phyloP scores from a whole-genome alignment of 1,139 yeast genomes.

The Barnettozyma hawaiiensis region DNA sequence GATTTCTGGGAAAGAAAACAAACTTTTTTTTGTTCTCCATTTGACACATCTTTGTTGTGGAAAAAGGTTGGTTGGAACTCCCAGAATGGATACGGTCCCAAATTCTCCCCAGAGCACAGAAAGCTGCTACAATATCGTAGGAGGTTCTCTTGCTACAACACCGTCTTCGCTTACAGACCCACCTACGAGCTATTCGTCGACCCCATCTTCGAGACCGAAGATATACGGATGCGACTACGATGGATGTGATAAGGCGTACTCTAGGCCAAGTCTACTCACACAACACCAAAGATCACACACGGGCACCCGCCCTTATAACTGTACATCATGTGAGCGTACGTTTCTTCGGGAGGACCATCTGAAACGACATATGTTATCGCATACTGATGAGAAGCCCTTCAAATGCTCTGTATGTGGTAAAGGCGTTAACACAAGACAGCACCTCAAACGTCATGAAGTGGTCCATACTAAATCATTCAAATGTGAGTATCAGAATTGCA shows the following conservation, averaged over 20 bases:
- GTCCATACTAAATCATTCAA: constrained; percentile 69
- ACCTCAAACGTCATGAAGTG: constrained; percentile 70
- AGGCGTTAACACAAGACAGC: constrained; percentile 80
- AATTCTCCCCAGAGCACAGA: neutral
- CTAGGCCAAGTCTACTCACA: constrained; percentile 75
- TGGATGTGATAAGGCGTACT: constrained; percentile 70
- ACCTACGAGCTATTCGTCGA: constrained; percentile 27
- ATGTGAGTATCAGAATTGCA: constrained; percentile 60
- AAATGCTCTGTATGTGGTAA: constrained; percentile 74
- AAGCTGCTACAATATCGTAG: neutral
- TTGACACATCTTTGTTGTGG: neutral
- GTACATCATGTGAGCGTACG: constrained; percentile 56
- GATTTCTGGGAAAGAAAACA: neutral
- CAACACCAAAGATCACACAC: constrained; percentile 80
- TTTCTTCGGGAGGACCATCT: constrained; percentile 78
- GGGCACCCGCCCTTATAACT: constrained; percentile 70
- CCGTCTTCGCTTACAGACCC: constrained; percentile 8
- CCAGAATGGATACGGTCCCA: neutral
- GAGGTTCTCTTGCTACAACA: neutral
- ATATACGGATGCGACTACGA: constrained; percentile 53
- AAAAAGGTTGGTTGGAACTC: neutral
- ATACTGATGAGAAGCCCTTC: constrained; percentile 62
- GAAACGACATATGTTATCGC: constrained; percentile 66
- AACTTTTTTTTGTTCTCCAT: neutral
- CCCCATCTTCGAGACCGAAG: constrained; percentile 44